These are phyloP conservation scores for Cantharellus cinnabarinus DNA, from an alignment of 768 basidiomycete species.

Conservation along the genomic window DNA sequence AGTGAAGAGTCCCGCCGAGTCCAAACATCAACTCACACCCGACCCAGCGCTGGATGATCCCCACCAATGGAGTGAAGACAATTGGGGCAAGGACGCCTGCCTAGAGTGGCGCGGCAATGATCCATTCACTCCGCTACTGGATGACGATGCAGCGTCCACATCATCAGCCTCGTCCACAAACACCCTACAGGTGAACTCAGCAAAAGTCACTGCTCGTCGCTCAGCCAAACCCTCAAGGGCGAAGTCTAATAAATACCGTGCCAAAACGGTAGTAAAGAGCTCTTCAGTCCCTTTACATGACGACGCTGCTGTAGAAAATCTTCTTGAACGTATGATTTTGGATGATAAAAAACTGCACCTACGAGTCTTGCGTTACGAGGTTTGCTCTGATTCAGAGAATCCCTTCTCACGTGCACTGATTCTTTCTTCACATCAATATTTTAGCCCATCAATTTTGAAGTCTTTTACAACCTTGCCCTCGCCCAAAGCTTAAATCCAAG, in stretches of 20 bases:
- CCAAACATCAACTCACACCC: no score
- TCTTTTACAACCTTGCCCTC: conserved; percentile 27
- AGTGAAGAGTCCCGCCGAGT: no score
- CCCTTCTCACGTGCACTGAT: neutral
- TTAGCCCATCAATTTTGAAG: conserved; percentile 39
- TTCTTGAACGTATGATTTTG: conserved; percentile 6
- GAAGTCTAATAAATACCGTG: no score
- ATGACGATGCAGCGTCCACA: no score
- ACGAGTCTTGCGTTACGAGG: conserved; percentile 48
- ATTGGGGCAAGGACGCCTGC: neutral
- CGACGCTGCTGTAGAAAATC: conserved; percentile 1
- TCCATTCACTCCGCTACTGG: neutral
- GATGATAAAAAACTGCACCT: conserved; percentile 27
- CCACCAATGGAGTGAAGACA: neutral
- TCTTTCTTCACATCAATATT: neutral
- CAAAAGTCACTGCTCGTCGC: no score
- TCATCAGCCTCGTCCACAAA: no score
- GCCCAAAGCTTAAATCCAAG: conserved; percentile 14
- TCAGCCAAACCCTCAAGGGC: no score
- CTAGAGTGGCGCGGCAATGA: neutral
- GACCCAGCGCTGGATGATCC: no score
- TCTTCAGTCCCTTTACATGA: neutral
- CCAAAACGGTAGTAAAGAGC: neutral
- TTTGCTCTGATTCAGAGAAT: conserved; percentile 10
- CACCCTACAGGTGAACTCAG: no score